A percentile compares a stretch with the other conserved stretches of the same genome.
Conservation (phyloP, 306 rosid species). For the Mimosa pudica region DNA sequence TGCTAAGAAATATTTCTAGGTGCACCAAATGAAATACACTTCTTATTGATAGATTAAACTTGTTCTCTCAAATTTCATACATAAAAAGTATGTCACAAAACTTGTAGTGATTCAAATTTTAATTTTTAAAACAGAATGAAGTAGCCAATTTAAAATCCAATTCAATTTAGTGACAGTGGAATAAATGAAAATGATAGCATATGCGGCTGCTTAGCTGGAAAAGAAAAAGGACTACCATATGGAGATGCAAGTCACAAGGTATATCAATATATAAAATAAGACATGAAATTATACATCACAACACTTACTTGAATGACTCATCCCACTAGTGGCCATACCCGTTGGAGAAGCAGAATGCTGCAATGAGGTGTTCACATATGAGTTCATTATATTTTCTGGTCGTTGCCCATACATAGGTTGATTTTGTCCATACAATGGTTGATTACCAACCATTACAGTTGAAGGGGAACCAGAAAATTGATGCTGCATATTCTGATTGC, state of each 20-base stretch:
- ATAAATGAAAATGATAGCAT: constrained; percentile 15
- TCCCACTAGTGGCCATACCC: constrained; percentile 9
- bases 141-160: constrained; percentile 11
- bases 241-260: constrained; percentile 4
- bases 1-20: background rate
- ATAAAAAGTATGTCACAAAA: background rate
- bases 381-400: constrained; percentile 8
- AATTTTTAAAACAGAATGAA: constrained; percentile 15
- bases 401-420: constrained; percentile 7
- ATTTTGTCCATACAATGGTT: background rate
- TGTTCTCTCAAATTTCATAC: background rate
- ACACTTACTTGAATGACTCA: constrained; percentile 38
- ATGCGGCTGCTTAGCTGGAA: background rate
- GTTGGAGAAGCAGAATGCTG: constrained; percentile 6
- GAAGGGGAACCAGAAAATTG: constrained; percentile 27
- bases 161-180: constrained; percentile 1
- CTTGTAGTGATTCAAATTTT: background rate
- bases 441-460: constrained; percentile 5
- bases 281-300: constrained; percentile 10
- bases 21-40: constrained; percentile 25
- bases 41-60: background rate
- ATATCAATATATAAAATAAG: constrained; percentile 20
- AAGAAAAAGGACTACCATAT: background rate
- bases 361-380: constrained; percentile 16
- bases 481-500: constrained; percentile 20